phyloP scores from a whole-genome alignment of 176 grass and related monocot genomes.

The maize (Zea mays) region Zm-B73-REFERENCE-NAM-5.0 NC_050104.1:132994001-132994500 shows the following conservation, averaged over 20 bases:
- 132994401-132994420: conserved; percentile 21
- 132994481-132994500: conserved; percentile 30
- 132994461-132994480: not conserved
- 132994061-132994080: conserved; percentile 46
- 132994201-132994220: conserved; percentile 29
- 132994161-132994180: conserved; percentile 43
- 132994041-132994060: conserved; percentile 58
- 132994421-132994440: conserved; percentile 11
- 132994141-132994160: conserved; percentile 47
- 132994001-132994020: conserved; percentile 72
- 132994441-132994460: conserved; percentile 30
- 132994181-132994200: conserved; percentile 38
- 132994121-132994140: conserved; percentile 41
- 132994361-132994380: conserved; percentile 84
- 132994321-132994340: conserved; percentile 59
- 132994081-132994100: conserved; percentile 52
- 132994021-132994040: conserved; percentile 87
- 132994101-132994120: conserved; percentile 38
- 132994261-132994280: conserved; percentile 27
- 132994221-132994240: conserved; percentile 31
- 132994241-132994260: conserved; percentile 36
- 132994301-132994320: conserved; percentile 29
- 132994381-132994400: conserved; percentile 41
- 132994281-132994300: conserved; percentile 19
- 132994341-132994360: conserved; percentile 83